These are phyloP conservation scores for Hericium coralloides DNA, from an alignment of 768 basidiomycete genomes.

Conservation along the genomic window DNA sequence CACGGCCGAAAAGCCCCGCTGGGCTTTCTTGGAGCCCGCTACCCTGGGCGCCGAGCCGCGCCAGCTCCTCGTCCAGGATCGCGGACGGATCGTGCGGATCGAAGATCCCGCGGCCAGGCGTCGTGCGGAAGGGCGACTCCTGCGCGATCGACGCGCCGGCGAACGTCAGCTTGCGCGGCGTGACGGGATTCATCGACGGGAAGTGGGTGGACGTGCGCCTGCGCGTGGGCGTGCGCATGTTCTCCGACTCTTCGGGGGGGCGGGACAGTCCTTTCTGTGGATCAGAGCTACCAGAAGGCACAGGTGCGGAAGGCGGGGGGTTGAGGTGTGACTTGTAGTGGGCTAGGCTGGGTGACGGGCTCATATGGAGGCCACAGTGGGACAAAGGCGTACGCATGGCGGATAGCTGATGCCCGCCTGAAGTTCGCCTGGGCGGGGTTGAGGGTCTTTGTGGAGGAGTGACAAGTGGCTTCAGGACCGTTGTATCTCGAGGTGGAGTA, in stretches of 20 bases:
- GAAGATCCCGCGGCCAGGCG: slow-evolving; percentile 35
- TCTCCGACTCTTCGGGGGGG: slow-evolving; percentile 11
- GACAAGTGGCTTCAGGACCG: slow-evolving; percentile 6
- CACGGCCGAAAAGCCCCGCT: slow-evolving; percentile 53
- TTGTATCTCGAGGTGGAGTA: slow-evolving; percentile 5
- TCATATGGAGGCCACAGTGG: slow-evolving; percentile 62
- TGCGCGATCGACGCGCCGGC: slow-evolving; percentile 14
- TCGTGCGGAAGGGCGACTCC: slow-evolving; percentile 31
- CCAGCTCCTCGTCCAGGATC: slow-evolving; percentile 66
- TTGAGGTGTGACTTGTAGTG: slow-evolving; percentile 65
- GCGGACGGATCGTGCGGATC: slow-evolving; percentile 67
- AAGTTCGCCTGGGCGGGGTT: slow-evolving; percentile 26
- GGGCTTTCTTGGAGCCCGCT: slow-evolving; percentile 46
- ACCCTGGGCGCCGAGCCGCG: slow-evolving; percentile 25
- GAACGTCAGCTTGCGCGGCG: slow-evolving; percentile 35
- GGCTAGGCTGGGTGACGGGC: slow-evolving; percentile 52
- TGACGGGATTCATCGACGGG: slow-evolving; percentile 26
- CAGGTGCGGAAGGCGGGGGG: slow-evolving; percentile 39
- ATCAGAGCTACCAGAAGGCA: slow-evolving; percentile 28
- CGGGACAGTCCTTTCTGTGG: slow-evolving; percentile 23
- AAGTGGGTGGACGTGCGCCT: slow-evolving; percentile 25
- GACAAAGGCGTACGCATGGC: slow-evolving; percentile 60
- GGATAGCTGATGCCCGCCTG: slow-evolving; percentile 35
- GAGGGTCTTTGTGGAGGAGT: slow-evolving; percentile 32
- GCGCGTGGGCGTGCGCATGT: slow-evolving; percentile 35